phyloP scores from a whole-genome alignment of 2,329 filamentous ascomycete species.

The Blumeria graminis region DNA sequence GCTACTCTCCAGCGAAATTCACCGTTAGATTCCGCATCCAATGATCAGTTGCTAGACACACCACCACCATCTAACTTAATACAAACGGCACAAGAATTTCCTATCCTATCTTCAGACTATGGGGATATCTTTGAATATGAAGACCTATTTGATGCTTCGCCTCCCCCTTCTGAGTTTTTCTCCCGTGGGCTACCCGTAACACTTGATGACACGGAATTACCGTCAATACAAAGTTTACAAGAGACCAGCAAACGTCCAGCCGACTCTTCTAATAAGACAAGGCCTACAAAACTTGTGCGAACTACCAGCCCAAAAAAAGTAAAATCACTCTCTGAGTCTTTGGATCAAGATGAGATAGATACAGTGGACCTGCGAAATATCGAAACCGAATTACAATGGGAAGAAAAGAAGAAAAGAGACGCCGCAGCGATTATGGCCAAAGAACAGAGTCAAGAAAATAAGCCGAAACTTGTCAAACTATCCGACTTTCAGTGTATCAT shows the following conservation, averaged over 20 bases:
- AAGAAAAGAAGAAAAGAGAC: constrained; percentile 10
- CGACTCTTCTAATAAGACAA: constrained; percentile 3
- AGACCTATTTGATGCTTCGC: background rate
- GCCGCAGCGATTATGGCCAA: constrained; percentile 11
- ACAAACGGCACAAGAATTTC: background rate
- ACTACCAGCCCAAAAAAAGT: background rate
- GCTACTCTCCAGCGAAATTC: too few relatives aligned
- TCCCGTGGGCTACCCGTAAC: background rate
- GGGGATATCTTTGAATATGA: constrained; percentile 1
- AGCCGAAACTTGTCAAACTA: constrained; percentile 25
- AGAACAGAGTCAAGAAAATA: constrained; percentile 21
- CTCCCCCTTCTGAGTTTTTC: background rate
- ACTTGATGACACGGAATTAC: constrained; percentile 11
- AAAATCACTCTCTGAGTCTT: background rate
- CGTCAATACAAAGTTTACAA: constrained; percentile 3
- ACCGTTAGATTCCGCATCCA: background rate
- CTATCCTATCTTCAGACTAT: background rate
- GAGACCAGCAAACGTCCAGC: constrained; percentile 10
- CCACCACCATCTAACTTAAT: background rate
- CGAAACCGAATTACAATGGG: constrained; percentile 10
- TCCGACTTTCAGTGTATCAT: constrained; percentile 38
- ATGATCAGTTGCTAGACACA: background rate
- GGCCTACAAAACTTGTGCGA: constrained; percentile 2
- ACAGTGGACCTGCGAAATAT: constrained; percentile 12
- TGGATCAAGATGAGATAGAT: constrained; percentile 5